phyloP scores from a whole-genome alignment of 106 monocot species.

The Platanthera guangdongensis region DNA sequence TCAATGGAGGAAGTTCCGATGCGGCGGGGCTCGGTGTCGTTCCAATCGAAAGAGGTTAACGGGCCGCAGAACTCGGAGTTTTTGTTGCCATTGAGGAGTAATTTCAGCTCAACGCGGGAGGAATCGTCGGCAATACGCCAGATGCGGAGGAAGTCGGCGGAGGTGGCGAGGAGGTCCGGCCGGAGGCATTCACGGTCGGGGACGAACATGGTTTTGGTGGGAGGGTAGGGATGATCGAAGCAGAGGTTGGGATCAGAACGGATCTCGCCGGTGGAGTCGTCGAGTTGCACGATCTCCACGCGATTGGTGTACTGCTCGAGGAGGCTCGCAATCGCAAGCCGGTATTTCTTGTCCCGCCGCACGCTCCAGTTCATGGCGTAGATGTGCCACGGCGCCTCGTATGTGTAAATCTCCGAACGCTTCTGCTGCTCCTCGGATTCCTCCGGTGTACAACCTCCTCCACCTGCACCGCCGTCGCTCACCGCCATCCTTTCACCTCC shows the following conservation, averaged over 20 bases:
- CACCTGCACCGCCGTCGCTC: slow-evolving; percentile 15
- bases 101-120: slow-evolving; percentile 29
- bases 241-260: slow-evolving; percentile 64
- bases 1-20: slow-evolving; percentile 92
- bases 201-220: slow-evolving; percentile 87
- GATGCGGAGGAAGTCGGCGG: slow-evolving; percentile 91
- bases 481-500: background rate
- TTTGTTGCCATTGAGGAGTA: slow-evolving; percentile 79
- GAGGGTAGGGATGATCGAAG: slow-evolving; percentile 95
- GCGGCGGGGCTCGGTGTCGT: slow-evolving; percentile 90
- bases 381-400: slow-evolving; percentile 98
- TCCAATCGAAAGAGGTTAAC: slow-evolving; percentile 99
- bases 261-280: slow-evolving; percentile 95
- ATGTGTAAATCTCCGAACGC: slow-evolving; percentile 99
- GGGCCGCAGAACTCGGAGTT: slow-evolving; percentile 96
- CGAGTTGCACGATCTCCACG: slow-evolving; percentile 96
- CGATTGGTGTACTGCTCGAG: slow-evolving; percentile 79
- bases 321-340: slow-evolving; percentile 81
- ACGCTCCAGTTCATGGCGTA: slow-evolving; percentile 99
- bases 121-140: slow-evolving; percentile 43
- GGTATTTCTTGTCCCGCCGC: slow-evolving; percentile 94
- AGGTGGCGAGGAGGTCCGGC: slow-evolving; percentile 92
- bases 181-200: slow-evolving; percentile 78
- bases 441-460: slow-evolving; percentile 22
- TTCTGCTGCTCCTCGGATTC: slow-evolving; percentile 73